These are phyloP conservation scores for Vaccinium vitisidaea DNA, from an alignment of 148 eudicot genomes.

Conservation along the genomic window DNA sequence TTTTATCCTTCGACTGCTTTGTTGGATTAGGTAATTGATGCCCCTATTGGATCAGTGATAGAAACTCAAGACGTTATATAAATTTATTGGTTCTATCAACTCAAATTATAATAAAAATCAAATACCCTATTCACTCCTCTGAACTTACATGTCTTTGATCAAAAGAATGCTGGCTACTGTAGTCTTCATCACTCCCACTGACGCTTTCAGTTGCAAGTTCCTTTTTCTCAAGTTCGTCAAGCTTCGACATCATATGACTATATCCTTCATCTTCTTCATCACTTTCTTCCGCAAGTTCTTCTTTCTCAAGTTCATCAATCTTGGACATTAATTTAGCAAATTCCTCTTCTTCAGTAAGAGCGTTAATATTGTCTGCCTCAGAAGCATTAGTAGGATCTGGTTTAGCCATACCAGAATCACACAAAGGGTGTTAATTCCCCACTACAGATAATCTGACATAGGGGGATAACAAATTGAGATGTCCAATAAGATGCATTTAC, in stretches of 20 bases:
- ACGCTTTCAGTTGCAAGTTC: conserved; percentile 52
- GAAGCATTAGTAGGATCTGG: conserved; percentile 24
- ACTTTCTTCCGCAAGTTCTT: conserved; percentile 67
- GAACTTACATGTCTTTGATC: conserved; percentile 22
- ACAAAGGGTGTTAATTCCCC: background rate
- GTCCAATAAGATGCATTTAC: background rate
- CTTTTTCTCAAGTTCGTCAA: conserved; percentile 73
- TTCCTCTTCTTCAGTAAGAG: conserved; percentile 50
- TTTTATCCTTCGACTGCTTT: conserved; percentile 24
- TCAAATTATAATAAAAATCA: conserved; percentile 4
- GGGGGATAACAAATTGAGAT: background rate
- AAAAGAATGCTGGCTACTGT: conserved; percentile 17
- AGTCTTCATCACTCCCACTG: conserved; percentile 31
- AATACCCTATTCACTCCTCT: conserved; percentile 23
- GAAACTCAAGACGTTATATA: background rate
- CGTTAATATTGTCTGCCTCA: conserved; percentile 22
- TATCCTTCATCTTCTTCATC: conserved; percentile 39
- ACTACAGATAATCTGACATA: background rate
- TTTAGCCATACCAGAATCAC: conserved; percentile 21
- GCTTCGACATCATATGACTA: conserved; percentile 43
- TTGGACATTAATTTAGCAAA: conserved; percentile 56
- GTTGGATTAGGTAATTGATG: conserved; percentile 7
- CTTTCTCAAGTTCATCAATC: conserved; percentile 78
- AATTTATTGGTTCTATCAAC: background rate
- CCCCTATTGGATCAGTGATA: conserved; percentile 10